Evolutionary conservation across 306 rosid genomes (phyloP).

Genomic region (Lathyrus sativus): DNA sequence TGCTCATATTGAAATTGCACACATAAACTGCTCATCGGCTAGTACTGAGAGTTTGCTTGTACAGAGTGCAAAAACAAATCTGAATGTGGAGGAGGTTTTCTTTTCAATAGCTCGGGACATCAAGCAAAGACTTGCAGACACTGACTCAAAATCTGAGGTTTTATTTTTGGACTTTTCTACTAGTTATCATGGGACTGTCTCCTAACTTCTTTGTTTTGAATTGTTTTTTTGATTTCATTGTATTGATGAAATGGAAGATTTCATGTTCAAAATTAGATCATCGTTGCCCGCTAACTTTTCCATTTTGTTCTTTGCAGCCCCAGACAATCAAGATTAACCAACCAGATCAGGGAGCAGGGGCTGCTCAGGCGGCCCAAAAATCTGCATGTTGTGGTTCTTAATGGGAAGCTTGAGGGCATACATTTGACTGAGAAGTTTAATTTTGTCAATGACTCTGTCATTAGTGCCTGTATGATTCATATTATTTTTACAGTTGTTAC

Average conservation of each 20-base stretch:
- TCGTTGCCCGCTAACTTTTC: constrained; percentile 4
- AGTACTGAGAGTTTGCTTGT: constrained; percentile 40
- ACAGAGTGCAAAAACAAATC: constrained; percentile 96
- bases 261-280: constrained; percentile 8
- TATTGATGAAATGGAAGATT: constrained; percentile 21
- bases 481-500: constrained; percentile 46
- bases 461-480: constrained; percentile 55
- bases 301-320: constrained; percentile 62
- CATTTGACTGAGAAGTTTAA: constrained; percentile 57
- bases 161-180: constrained; percentile 22
- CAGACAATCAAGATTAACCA: constrained; percentile 86
- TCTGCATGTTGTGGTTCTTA: constrained; percentile 89
- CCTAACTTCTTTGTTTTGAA: neutral
- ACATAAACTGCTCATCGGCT: constrained; percentile 8
- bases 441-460: constrained; percentile 53
- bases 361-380: constrained; percentile 68
- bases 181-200: constrained; percentile 27
- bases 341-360: constrained; percentile 71
- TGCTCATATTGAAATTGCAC: constrained; percentile 30
- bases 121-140: constrained; percentile 91
- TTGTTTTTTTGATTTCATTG: neutral
- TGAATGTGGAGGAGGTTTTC: constrained; percentile 96
- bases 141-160: constrained; percentile 89
- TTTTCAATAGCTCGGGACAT: constrained; percentile 96
- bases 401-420: constrained; percentile 41